A percentile compares a stretch with the other conserved stretches of the same genome.
Conservation (phyloP, 495 filamentous ascomycete genomes). For the Beverwykella pulmonaria region DNA sequence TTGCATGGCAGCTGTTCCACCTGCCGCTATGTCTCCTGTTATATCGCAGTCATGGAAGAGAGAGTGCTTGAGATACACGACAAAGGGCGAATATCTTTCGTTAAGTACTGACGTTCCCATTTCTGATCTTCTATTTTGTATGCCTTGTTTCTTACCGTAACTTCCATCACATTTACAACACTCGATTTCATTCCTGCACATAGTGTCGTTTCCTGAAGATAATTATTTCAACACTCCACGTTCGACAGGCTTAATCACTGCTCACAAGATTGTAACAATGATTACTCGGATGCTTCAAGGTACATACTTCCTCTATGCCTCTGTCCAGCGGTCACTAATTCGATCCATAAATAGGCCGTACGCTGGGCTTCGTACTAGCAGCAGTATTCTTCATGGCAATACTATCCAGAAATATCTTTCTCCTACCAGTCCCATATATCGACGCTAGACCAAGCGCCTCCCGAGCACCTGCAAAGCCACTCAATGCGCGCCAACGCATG, state of each 20-base stretch:
- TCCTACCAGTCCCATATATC: neutral
- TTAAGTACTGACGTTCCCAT: too few relatives aligned
- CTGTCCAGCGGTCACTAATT: neutral
- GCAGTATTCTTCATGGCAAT: neutral
- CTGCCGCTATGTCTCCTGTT: neutral
- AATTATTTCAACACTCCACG: too few relatives aligned
- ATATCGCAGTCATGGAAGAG: neutral
- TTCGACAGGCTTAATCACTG: too few relatives aligned
- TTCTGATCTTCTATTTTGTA: too few relatives aligned
- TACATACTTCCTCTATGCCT: neutral
- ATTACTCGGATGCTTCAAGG: neutral
- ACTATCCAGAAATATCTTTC: neutral
- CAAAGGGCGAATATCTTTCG: neutral
- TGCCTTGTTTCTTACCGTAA: too few relatives aligned
- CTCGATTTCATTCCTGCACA: too few relatives aligned
- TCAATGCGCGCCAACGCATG: slow-evolving; percentile 2
- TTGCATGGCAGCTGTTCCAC: neutral
- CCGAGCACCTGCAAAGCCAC: neutral
- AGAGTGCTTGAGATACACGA: neutral
- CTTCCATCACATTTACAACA: too few relatives aligned
- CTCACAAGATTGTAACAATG: neutral
- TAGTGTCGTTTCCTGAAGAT: too few relatives aligned
- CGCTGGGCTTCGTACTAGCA: neutral
- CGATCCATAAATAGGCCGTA: neutral
- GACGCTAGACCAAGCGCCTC: neutral